Percentiles rank a stretch among this genome's conserved stretches.
phyloP scores from a whole-genome alignment of 371 early-diverging fungal species.

The Umbelopsis sp. region DNA sequence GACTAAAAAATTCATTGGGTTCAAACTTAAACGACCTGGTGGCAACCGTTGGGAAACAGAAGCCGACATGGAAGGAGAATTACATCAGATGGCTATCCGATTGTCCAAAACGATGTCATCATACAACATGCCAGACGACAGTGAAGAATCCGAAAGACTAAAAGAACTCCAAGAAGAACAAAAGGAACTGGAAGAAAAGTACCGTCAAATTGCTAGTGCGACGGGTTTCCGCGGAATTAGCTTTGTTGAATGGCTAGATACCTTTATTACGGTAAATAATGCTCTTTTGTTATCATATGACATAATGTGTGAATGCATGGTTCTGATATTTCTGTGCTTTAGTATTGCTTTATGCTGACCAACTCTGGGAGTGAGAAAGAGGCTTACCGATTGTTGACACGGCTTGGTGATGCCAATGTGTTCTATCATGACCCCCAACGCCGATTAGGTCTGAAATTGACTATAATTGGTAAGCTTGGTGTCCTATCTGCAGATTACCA shows the following conservation, averaged over 20 bases:
- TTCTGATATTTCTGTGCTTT: background rate
- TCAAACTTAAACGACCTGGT: conserved; percentile 17
- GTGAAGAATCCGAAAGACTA: conserved; percentile 19
- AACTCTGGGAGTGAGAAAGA: conserved; percentile 60
- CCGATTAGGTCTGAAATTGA: conserved; percentile 54
- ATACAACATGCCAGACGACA: conserved; percentile 16
- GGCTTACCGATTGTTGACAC: conserved; percentile 63
- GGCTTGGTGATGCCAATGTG: conserved; percentile 65
- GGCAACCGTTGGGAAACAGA: conserved; percentile 4
- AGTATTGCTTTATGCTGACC: conserved; percentile 68
- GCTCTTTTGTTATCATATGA: background rate
- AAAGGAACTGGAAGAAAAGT: conserved; percentile 33
- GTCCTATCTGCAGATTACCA: background rate
- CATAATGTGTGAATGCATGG: background rate
- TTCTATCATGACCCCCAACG: conserved; percentile 62
- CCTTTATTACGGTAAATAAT: conserved; percentile 59
- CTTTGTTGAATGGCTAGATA: conserved; percentile 65
- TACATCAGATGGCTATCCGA: conserved; percentile 39
- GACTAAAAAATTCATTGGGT: conserved; percentile 31
- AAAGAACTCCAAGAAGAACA: conserved; percentile 39
- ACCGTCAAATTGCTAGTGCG: conserved; percentile 24
- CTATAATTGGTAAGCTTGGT: conserved; percentile 58
- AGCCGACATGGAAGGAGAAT: conserved; percentile 27
- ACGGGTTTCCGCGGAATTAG: conserved; percentile 56
- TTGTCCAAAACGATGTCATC: conserved; percentile 30